Conservation (phyloP, 2,329 filamentous ascomycete species). For the Arachnomyces sp. region DNA sequence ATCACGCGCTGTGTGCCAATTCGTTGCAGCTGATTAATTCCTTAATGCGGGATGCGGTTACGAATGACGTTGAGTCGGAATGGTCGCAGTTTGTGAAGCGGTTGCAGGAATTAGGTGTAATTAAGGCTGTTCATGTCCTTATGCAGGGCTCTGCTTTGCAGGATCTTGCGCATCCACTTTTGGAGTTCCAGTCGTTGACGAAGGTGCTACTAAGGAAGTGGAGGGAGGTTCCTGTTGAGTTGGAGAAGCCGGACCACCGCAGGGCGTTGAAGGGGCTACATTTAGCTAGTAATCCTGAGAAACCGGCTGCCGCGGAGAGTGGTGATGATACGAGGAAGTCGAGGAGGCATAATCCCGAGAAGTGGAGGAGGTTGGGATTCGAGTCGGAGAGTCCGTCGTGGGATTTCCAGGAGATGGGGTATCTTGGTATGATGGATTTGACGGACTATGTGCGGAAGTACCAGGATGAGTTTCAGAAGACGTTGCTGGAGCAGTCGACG, state of each 20-base stretch:
- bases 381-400: conserved; percentile 76
- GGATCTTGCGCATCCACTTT: conserved; percentile 76
- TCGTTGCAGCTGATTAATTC: conserved; percentile 93
- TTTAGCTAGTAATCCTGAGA: conserved; percentile 67
- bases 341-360: conserved; percentile 73
- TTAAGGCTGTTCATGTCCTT: conserved; percentile 80
- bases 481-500: conserved; percentile 79
- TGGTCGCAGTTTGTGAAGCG: conserved; percentile 95
- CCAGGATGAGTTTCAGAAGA: conserved; percentile 85
- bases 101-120: conserved; percentile 84
- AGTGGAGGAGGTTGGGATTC: conserved; percentile 89
- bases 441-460: conserved; percentile 88
- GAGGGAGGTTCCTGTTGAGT: conserved; percentile 73
- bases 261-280: conserved; percentile 79
- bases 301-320: conserved; percentile 32
- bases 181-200: conserved; percentile 88
- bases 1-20: conserved; percentile 92
- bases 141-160: conserved; percentile 93
- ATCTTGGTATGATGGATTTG: conserved; percentile 94
- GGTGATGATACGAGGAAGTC: conserved; percentile 46
- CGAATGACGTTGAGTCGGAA: conserved; percentile 66
- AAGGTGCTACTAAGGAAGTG: conserved; percentile 83
- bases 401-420: conserved; percentile 81
- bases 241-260: conserved; percentile 81
- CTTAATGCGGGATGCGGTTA: conserved; percentile 83